Conservation (phyloP, 2,329 filamentous ascomycete species). For the Colletotrichum australisinense region DNA sequence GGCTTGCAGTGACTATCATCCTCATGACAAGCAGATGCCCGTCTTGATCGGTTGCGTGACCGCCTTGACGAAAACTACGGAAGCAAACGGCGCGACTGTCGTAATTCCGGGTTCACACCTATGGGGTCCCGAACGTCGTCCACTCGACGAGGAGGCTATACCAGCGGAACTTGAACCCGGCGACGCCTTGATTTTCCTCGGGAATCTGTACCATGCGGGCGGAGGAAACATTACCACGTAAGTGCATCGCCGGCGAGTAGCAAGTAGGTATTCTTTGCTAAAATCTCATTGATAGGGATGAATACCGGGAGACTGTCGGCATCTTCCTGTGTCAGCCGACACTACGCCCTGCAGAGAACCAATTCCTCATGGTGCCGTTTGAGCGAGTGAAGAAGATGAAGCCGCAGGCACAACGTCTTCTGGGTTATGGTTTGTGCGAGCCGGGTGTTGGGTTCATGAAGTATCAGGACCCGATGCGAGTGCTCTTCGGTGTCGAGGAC, state of each 20-base stretch:
- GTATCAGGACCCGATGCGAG: constrained; percentile 51
- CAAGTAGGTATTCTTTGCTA: neutral
- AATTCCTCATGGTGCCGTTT: constrained; percentile 45
- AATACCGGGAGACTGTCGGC: constrained; percentile 45
- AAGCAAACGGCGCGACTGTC: constrained; percentile 54
- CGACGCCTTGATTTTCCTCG: constrained; percentile 52
- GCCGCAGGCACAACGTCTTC: constrained; percentile 45
- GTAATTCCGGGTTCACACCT: constrained; percentile 53
- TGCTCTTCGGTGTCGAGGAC: constrained; percentile 49
- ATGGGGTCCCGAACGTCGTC: constrained; percentile 51
- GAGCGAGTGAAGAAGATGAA: constrained; percentile 44
- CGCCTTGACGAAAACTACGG: constrained; percentile 52
- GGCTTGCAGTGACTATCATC: constrained; percentile 38
- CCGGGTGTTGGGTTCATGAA: constrained; percentile 49
- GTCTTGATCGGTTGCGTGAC: constrained; percentile 52
- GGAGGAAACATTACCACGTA: constrained; percentile 46
- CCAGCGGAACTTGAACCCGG: constrained; percentile 44
- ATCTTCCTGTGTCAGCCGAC: constrained; percentile 49
- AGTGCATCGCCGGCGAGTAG: neutral
- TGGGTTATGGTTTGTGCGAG: constrained; percentile 47
- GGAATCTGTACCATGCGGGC: constrained; percentile 53
- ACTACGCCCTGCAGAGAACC: constrained; percentile 48
- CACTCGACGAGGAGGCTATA: constrained; percentile 48
- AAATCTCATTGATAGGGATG: constrained; percentile 35
- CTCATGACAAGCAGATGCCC: constrained; percentile 47